Evolutionary conservation across 371 early-diverging fungal species (phyloP), one percentile per base, ranked within the genome.

Genomic region (Batrachochytrium dendrobatidis): DNA sequence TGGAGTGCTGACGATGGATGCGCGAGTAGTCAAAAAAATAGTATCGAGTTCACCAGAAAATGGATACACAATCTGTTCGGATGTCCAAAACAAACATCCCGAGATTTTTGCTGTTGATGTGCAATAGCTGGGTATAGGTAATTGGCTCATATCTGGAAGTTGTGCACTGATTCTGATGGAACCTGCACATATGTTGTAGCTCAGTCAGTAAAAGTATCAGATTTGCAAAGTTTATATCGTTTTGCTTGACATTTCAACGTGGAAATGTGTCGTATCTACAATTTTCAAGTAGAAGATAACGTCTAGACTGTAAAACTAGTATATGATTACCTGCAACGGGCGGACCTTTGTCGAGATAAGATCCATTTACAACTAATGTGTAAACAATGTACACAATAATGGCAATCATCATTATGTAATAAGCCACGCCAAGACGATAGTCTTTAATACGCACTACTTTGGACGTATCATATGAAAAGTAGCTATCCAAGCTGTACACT

Each of bases 21-120:
- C 59, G n/a, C 69, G 63, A n/a, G 72, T 69, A 2, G 69, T 61
- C 35, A 69, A n/a, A 44, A 72, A 67, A 44, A 72, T 48, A 17
- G 61, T 59, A 50, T 51, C 45, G 30, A 57, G 56, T 34, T 64
- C 67, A 24, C 64, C 67, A 7, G 45, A 56, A 28, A 59, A 46
- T 1, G 63, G 63, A 50, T 48, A 65, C 12, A 45, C 58, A 34
- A 63, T 59, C 30, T 66, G 57, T 28, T 59, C 45, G 24, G 56
- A 49, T 3, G 59, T 43, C 65, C 64, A 63, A 48, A 43, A 64
- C 55, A 50, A 24, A 69, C 56, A 12, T 34, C 50, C 2, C 24
- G 61, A 60, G 62, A 20, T 7, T 28, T n/a, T 32, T 17, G 10
- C 4, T 17, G 7, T 60, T 3, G 33, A 31, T 30, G 12, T 7